Conservation (phyloP, 768 basidiomycete species). For the Agaricus blazei region DNA sequence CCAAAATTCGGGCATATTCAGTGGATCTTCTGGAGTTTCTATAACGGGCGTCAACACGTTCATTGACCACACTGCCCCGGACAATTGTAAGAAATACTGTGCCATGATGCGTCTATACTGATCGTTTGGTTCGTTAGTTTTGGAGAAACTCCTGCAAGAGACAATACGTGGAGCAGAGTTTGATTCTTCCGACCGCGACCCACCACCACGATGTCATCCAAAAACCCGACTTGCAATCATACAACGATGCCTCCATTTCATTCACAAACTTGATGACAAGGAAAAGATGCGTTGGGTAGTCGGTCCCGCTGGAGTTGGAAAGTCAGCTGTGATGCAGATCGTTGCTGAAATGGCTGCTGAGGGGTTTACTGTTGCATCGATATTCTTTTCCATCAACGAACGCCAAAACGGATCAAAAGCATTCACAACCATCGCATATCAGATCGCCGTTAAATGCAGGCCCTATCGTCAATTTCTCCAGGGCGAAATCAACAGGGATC, state of each 20-base stretch:
- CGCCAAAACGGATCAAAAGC: neutral
- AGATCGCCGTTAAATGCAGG: slow-evolving; percentile 12
- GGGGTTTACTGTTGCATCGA: neutral
- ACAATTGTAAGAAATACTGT: neutral
- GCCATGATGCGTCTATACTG: neutral
- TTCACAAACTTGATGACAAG: neutral
- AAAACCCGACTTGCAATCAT: neutral
- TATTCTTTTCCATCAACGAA: neutral
- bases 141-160: neutral
- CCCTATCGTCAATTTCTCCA: slow-evolving; percentile 1
- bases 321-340: neutral
- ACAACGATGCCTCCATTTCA: neutral
- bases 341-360: neutral
- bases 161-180: neutral
- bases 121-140: neutral
- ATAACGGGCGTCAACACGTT: neutral
- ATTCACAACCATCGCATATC: slow-evolving; percentile 15
- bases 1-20: neutral
- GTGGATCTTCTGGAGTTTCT: neutral
- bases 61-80: neutral
- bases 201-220: neutral
- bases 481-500: slow-evolving; percentile 1
- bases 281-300: neutral
- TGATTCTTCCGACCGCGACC: neutral
- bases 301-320: neutral